Conservation (phyloP, 306 rosid genomes). For the Elaeagnus macrophylla region DNA sequence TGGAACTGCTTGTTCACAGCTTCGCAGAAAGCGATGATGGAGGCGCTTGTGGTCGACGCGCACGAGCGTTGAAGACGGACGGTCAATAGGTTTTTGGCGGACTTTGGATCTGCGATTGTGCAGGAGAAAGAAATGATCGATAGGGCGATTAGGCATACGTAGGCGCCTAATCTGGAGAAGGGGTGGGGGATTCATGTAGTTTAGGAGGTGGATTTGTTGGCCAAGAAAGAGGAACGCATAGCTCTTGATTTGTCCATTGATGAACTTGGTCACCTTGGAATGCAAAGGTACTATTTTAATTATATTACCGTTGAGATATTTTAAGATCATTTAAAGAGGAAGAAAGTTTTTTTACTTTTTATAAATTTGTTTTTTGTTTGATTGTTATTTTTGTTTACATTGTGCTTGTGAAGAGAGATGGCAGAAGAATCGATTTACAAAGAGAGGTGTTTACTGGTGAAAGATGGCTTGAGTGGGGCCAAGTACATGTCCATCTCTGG, state of each 20-base stretch:
- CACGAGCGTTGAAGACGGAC: conserved; percentile 68
- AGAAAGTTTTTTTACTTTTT: no score
- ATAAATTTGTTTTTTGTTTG: no score
- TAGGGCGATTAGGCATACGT: conserved; percentile 70
- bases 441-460: conserved; percentile 75
- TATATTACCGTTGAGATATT: no score
- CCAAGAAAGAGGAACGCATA: conserved; percentile 67
- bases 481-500: conserved; percentile 95
- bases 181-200: conserved; percentile 96
- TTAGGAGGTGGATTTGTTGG: conserved; percentile 89
- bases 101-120: conserved; percentile 52
- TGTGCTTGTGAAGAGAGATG: conserved; percentile 76
- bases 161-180: conserved; percentile 73
- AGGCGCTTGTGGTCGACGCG: conserved; percentile 49
- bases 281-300: conserved; percentile 86
- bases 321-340: no score
- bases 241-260: conserved; percentile 68
- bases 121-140: conserved; percentile 47
- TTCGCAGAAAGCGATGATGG: conserved; percentile 65
- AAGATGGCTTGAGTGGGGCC: conserved; percentile 82
- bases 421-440: conserved; percentile 93
- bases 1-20: conserved; percentile 94
- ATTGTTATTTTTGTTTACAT: no score
- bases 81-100: conserved; percentile 63
- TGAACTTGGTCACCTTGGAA: conserved; percentile 77